Percentiles rank a stretch among this genome's conserved stretches.
Evolutionary conservation across 108 stramenopile genomes (phyloP).

Genomic region (Fistulifera solaris): DNA sequence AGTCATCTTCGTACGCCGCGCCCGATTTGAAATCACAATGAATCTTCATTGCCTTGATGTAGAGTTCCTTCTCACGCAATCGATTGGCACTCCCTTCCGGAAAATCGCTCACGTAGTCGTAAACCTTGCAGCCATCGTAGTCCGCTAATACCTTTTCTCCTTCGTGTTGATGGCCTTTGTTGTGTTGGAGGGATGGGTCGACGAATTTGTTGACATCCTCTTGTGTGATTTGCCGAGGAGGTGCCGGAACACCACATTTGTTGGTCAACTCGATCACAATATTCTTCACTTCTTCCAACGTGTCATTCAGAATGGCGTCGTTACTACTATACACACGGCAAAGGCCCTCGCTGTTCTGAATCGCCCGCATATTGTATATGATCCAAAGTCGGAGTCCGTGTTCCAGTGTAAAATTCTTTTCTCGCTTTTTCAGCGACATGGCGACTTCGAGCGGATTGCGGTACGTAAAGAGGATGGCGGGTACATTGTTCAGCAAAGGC

Average conservation of each 20-base stretch:
- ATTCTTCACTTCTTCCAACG: conserved; percentile 59
- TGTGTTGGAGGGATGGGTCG: conserved; percentile 75
- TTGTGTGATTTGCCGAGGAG: conserved; percentile 39
- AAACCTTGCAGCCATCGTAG: conserved; percentile 44
- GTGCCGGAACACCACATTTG: conserved; percentile 59
- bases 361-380: conserved; percentile 76
- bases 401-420: conserved; percentile 42
- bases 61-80: conserved; percentile 39
- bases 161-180: conserved; percentile 17
- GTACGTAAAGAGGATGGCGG: conserved; percentile 85
- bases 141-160: conserved; percentile 27
- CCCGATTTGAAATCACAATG: conserved; percentile 74
- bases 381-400: conserved; percentile 80
- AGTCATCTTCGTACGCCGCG: conserved; percentile 45
- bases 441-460: conserved; percentile 90
- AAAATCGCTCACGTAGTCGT: conserved; percentile 38
- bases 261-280: conserved; percentile 62
- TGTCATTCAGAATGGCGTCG: conserved; percentile 60
- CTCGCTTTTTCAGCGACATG: conserved; percentile 72
- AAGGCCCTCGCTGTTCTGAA: conserved; percentile 60
- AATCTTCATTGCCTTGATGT: conserved; percentile 62
- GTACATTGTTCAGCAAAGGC: conserved; percentile 58
- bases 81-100: conserved; percentile 18
- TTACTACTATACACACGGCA: conserved; percentile 74
- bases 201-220: conserved; percentile 71